phyloP scores from a whole-genome alignment of 208 protist genomes.

The Trypanosoma grayi region DNA sequence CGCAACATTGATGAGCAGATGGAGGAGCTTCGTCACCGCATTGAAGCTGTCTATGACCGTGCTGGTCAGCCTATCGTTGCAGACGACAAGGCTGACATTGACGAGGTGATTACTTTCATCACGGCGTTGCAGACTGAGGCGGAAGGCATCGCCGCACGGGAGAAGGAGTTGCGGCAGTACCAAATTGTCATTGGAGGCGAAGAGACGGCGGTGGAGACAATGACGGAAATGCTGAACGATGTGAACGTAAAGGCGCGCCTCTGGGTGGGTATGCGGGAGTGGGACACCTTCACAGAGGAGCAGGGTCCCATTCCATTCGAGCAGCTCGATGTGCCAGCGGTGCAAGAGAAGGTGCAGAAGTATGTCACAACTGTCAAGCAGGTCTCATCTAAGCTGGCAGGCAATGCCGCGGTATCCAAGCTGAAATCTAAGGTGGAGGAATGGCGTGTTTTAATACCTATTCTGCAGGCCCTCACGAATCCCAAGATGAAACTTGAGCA shows the following conservation, averaged over 20 bases:
- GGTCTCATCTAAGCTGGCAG: conserved; percentile 78
- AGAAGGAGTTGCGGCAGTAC: conserved; percentile 86
- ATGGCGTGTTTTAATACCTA: conserved; percentile 91
- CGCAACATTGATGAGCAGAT: conserved; percentile 93
- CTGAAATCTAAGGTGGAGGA: conserved; percentile 90
- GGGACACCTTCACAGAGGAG: conserved; percentile 73
- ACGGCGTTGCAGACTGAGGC: conserved; percentile 72
- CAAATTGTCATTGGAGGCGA: conserved; percentile 89
- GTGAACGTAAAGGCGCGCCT: conserved; percentile 87
- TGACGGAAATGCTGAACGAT: conserved; percentile 90
- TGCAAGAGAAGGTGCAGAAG: conserved; percentile 86
- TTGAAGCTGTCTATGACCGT: conserved; percentile 86
- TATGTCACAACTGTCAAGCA: conserved; percentile 90
- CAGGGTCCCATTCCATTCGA: conserved; percentile 65
- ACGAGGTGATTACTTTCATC: conserved; percentile 85
- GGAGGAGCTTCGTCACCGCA: conserved; percentile 82
- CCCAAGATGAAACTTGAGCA: conserved; percentile 90
- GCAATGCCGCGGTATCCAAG: conserved; percentile 78
- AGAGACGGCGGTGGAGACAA: conserved; percentile 88
- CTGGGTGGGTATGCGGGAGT: conserved; percentile 87
- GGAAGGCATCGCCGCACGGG: conserved; percentile 76
- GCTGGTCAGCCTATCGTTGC: conserved; percentile 87
- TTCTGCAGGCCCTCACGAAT: conserved; percentile 93
- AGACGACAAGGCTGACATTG: conserved; percentile 75
- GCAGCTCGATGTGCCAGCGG: conserved; percentile 55